Evolutionary conservation across 2,329 filamentous ascomycete species (phyloP), one percentile per base, ranked within the genome.

Genomic region (Aspergillus latus): DNA sequence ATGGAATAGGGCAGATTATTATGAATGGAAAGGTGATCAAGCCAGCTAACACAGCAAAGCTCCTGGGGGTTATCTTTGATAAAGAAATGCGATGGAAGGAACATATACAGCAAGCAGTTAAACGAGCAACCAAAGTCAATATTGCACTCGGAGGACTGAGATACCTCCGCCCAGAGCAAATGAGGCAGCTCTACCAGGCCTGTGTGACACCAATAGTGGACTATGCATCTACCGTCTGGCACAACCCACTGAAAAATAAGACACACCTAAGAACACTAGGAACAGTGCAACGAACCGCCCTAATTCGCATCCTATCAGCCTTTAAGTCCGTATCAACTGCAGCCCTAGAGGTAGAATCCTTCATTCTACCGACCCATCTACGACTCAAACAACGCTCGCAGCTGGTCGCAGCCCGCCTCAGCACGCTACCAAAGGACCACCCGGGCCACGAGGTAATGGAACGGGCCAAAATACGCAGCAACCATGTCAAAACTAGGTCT

Each of bases 51-150:
- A 65, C 53, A 10, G 62, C 58, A 3, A 69, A 70, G 49, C 61
- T 69, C 3, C 56, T 68, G 3, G 65, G 67, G 1, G 60, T 67
- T 1, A 54, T 68, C 30, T 64, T 66, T 37, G 56, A 68, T 28
- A 52, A 62, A 28, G 60, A 66, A 46, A n/a, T 68, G 7, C 13
- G 58, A 36, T 66, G 53, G 61, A 68, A 63, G 46, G 54, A 63
- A 13, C 57, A 69, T 47, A 49, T 68, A 13, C 52, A 66, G 43
- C 49, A 63, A 47, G 63, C 56, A 13, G 51, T 66, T 5, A 65
- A 64, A 51, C 46, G 28, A 46, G 60, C 58, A 15, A 66, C 57
- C 2, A 59, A 60, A 36, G 53, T 55, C 0, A 64, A 52, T 13
- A 59, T 66, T 9, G 49, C 52, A 6, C 43, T 67, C 1, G 37